Conservation (phyloP, 78 protist species). For the Corallochytrium limacisporum region DNA sequence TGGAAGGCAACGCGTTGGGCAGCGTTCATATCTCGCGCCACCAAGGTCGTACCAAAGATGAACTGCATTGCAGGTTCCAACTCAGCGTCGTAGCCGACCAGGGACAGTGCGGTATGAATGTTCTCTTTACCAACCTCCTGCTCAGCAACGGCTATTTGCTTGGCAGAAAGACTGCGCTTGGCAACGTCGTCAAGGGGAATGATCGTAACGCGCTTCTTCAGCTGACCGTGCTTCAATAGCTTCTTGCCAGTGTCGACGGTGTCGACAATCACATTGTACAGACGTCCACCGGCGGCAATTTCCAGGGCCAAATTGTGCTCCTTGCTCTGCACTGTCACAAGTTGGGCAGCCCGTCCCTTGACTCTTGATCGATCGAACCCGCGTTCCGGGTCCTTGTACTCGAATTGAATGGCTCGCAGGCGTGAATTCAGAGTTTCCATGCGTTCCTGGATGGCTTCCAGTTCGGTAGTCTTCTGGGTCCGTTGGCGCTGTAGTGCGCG, state of each 20-base stretch:
- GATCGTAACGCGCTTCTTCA: slow-evolving; percentile 74
- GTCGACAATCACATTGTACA: slow-evolving; percentile 86
- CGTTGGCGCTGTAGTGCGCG: too few species aligned
- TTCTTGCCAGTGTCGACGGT: slow-evolving; percentile 56
- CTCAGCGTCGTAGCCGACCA: slow-evolving; percentile 52
- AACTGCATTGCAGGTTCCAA: slow-evolving; percentile 72
- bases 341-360: slow-evolving; percentile 72
- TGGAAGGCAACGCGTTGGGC: slow-evolving; percentile 66
- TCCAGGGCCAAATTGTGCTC: slow-evolving; percentile 58
- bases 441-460: too few species aligned
- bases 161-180: neutral
- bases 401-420: slow-evolving; percentile 12
- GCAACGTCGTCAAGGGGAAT: slow-evolving; percentile 88
- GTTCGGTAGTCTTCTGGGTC: too few species aligned
- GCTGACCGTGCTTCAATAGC: slow-evolving; percentile 61
- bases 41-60: slow-evolving; percentile 88
- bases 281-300: slow-evolving; percentile 75
- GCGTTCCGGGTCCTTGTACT: slow-evolving; percentile 49
- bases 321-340: slow-evolving; percentile 2
- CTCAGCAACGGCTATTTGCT: slow-evolving; percentile 10
- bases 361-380: slow-evolving; percentile 59
- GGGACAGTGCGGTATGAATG: slow-evolving; percentile 43
- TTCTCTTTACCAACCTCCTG: slow-evolving; percentile 30
- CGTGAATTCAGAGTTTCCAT: neutral
- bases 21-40: slow-evolving; percentile 44